A percentile compares a stretch with the other conserved stretches of the same genome.
Conservation (phyloP, 495 filamentous ascomycete genomes). For the Hapsidospora chrysogenum region DNA sequence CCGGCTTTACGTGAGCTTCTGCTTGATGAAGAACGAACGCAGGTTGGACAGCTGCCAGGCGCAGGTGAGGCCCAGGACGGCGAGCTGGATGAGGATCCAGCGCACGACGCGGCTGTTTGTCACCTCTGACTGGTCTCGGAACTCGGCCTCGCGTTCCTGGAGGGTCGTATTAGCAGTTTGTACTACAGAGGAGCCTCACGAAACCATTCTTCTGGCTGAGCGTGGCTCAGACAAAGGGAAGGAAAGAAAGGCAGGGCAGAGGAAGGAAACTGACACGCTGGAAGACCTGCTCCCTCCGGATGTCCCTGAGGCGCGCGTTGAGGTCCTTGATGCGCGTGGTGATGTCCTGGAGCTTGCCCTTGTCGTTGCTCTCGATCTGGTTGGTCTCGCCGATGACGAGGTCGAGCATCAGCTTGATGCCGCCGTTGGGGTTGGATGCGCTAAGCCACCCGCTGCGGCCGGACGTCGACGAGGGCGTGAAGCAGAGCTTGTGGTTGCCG, state of each 20-base stretch:
- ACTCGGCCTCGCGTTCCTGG: conserved; percentile 93
- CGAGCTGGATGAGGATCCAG: conserved; percentile 83
- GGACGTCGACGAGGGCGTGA: conserved; percentile 54
- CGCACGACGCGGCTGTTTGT: conserved; percentile 87
- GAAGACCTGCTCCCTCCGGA: conserved; percentile 86
- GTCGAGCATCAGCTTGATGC: conserved; percentile 72
- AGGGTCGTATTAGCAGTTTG: too few relatives aligned
- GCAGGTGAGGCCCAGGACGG: conserved; percentile 78
- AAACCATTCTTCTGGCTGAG: too few relatives aligned
- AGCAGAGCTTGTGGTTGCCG: conserved; percentile 89
- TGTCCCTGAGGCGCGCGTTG: conserved; percentile 75
- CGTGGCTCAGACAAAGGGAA: background rate
- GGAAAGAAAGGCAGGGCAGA: background rate
- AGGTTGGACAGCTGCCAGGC: conserved; percentile 96
- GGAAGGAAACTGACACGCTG: conserved; percentile 54
- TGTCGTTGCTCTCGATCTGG: conserved; percentile 85
- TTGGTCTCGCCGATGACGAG: conserved; percentile 91
- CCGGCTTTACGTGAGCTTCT: conserved; percentile 66
- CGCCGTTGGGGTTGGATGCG: conserved; percentile 43
- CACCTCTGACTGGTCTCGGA: conserved; percentile 88
- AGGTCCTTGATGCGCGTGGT: conserved; percentile 79
- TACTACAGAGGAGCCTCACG: too few relatives aligned
- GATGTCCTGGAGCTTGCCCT: conserved; percentile 84
- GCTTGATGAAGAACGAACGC: conserved; percentile 97
- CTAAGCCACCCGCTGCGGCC: conserved; percentile 53